These are phyloP conservation scores for Solanum neorickii DNA, from an alignment of 257 asterid genomes.

Conservation along the genomic window DNA sequence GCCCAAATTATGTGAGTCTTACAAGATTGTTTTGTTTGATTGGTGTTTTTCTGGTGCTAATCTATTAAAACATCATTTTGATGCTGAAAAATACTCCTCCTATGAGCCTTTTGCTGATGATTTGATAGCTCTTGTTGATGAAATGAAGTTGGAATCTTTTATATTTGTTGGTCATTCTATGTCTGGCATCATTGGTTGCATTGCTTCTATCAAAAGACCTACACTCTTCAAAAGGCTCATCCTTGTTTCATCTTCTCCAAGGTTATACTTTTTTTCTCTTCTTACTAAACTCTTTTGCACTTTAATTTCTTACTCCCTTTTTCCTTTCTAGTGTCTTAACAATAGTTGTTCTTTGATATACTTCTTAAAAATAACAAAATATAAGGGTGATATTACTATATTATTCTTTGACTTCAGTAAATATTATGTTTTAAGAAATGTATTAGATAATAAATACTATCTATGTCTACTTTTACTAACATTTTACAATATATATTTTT, in stretches of 20 bases:
- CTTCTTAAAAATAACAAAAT: too few species aligned
- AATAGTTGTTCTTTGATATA: too few species aligned
- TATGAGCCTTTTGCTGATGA: conserved; percentile 75
- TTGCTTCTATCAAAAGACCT: conserved; percentile 71
- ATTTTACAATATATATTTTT: too few species aligned
- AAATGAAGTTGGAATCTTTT: conserved; percentile 40
- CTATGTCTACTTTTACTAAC: too few species aligned
- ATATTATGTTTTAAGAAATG: too few species aligned
- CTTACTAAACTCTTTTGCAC: too few species aligned
- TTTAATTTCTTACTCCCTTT: too few species aligned
- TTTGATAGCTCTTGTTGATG: conserved; percentile 44
- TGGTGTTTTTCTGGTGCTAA: conserved; percentile 76
- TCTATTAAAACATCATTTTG: conserved; percentile 36
- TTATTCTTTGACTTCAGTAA: too few species aligned
- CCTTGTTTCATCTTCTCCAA: conserved; percentile 66
- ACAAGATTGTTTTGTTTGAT: conserved; percentile 51
- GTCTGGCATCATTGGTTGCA: conserved; percentile 86
- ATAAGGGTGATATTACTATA: too few species aligned
- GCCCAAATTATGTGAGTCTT: conserved; percentile 19
- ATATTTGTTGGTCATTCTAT: conserved; percentile 85
- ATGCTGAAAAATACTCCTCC: conserved; percentile 30
- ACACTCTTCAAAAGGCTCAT: conserved; percentile 50
- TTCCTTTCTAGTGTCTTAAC: too few species aligned
- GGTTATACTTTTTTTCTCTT: conserved; percentile 11
- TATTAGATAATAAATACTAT: too few species aligned